Evolutionary conservation across 2,329 filamentous ascomycete species (phyloP).

Genomic region (Fusarium napiforme): DNA sequence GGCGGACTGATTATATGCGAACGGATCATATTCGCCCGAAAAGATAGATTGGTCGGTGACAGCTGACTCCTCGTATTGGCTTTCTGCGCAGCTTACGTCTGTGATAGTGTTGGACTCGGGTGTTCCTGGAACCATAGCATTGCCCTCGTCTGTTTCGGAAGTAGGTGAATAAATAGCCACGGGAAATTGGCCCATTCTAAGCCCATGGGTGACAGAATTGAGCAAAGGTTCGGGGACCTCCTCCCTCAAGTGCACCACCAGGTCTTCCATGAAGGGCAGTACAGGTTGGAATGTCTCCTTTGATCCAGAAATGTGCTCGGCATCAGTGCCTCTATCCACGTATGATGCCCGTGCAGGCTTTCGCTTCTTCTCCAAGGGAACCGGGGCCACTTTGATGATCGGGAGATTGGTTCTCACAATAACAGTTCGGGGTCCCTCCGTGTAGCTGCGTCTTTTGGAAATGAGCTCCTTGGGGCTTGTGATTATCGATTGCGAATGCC

Average conservation of each 20-base stretch:
- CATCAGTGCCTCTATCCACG: constrained; percentile 56
- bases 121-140: constrained; percentile 41
- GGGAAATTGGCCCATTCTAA: constrained; percentile 49
- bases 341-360: constrained; percentile 46
- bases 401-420: constrained; percentile 46
- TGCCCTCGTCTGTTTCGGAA: constrained; percentile 36
- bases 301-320: constrained; percentile 39
- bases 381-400: constrained; percentile 45
- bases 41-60: constrained; percentile 23
- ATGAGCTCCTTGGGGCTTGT: constrained; percentile 35
- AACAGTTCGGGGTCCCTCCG: constrained; percentile 47
- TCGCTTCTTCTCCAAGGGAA: constrained; percentile 45
- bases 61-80: constrained; percentile 23
- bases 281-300: constrained; percentile 54
- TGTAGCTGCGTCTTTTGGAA: constrained; percentile 39
- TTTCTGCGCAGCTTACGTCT: constrained; percentile 13
- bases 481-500: constrained; percentile 45
- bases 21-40: constrained; percentile 60
- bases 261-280: constrained; percentile 65
- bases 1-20: constrained; percentile 49
- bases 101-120: constrained; percentile 36
- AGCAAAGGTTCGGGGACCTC: constrained; percentile 56
- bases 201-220: constrained; percentile 59
- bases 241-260: constrained; percentile 65
- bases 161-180: constrained; percentile 39